Conservation (phyloP, 2,329 filamentous ascomycete genomes). For the Sarocladium oryzae region DNA sequence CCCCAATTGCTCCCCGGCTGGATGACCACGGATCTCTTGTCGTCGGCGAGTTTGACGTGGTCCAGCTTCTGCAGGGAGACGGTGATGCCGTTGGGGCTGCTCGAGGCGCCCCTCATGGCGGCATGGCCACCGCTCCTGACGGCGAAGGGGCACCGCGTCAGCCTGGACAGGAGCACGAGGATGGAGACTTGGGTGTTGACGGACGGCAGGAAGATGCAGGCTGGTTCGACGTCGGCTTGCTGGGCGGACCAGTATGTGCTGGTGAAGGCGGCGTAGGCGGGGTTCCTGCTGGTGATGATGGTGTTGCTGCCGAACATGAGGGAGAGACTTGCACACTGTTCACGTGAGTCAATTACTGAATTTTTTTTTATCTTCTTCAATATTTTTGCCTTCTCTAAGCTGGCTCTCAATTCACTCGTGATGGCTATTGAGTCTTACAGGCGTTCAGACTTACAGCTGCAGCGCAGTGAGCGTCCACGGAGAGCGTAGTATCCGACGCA, state of each 20-base stretch:
- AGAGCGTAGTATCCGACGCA: not conserved
- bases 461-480: not conserved
- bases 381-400: not conserved
- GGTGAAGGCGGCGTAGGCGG: conserved; percentile 8
- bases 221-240: conserved; percentile 31
- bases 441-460: no score
- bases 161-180: no score
- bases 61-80: conserved; percentile 38
- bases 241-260: conserved; percentile 13
- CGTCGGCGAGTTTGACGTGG: conserved; percentile 23
- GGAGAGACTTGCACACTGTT: not conserved
- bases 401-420: not conserved
- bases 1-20: conserved; percentile 39
- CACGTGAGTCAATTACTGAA: no score
- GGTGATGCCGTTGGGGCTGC: conserved; percentile 31
- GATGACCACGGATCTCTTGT: conserved; percentile 29
- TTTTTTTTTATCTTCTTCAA: no score
- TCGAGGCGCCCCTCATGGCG: conserved; percentile 35
- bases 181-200: conserved; percentile 13
- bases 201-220: conserved; percentile 12
- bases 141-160: no score
- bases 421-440: no score
- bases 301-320: not conserved
- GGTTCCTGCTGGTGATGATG: not conserved
- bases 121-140: conserved; percentile 47